Evolutionary conservation across 2,329 filamentous ascomycete genomes (phyloP).

Genomic region (Fusarium foetens): DNA sequence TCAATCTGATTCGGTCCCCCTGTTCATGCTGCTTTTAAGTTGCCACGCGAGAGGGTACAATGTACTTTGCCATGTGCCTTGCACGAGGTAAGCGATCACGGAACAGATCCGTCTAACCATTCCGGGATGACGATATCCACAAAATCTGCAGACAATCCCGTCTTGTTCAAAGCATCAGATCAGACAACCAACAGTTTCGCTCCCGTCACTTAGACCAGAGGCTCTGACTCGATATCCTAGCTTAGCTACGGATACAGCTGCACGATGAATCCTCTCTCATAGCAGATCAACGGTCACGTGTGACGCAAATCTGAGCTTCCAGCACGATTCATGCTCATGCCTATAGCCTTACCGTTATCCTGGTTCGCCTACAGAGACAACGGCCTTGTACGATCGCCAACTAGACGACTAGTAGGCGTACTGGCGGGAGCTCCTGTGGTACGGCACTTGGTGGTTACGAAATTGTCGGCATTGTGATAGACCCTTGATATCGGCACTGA

Average conservation of each 20-base stretch:
- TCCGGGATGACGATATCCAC: constrained; percentile 36
- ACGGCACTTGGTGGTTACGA: constrained; percentile 29
- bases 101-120: constrained; percentile 39
- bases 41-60: constrained; percentile 36
- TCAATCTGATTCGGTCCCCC: constrained; percentile 22
- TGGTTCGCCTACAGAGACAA: not conserved
- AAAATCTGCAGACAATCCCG: constrained; percentile 20
- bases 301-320: not conserved
- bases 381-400: constrained; percentile 8
- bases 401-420: constrained; percentile 7
- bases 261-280: not conserved
- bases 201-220: not conserved
- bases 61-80: constrained; percentile 44
- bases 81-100: constrained; percentile 36
- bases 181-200: constrained; percentile 1
- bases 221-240: not conserved
- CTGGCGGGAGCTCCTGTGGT: constrained; percentile 4
- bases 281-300: constrained; percentile 10
- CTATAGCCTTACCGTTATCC: constrained; percentile 30
- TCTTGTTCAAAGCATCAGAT: constrained; percentile 5
- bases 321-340: not conserved
- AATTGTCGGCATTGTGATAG: constrained; percentile 4
- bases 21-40: constrained; percentile 12
- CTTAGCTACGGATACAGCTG: not conserved
- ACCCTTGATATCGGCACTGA: constrained; percentile 22